phyloP scores from a whole-genome alignment of 2,329 filamentous ascomycete genomes.

The Hymenoscyphus occultus region DNA sequence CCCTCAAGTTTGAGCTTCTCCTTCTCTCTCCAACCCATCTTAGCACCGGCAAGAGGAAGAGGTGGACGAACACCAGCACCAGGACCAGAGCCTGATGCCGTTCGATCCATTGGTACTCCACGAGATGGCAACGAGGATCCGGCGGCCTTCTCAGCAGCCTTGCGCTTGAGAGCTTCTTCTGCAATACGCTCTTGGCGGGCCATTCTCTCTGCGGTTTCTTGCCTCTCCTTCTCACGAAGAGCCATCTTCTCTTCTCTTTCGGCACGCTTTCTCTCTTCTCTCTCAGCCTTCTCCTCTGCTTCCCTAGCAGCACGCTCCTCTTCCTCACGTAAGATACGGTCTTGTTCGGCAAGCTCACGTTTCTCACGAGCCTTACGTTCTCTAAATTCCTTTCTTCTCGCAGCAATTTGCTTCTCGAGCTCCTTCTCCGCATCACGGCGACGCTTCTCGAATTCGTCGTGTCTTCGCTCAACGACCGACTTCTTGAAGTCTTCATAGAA shows the following conservation, averaged over 20 bases:
- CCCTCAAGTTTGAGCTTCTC: slow-evolving; percentile 50
- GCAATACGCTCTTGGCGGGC: slow-evolving; percentile 76
- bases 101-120: slow-evolving; percentile 43
- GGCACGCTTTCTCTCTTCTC: slow-evolving; percentile 76
- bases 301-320: slow-evolving; percentile 79
- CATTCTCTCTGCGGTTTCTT: slow-evolving; percentile 64
- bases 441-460: slow-evolving; percentile 93
- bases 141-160: slow-evolving; percentile 53
- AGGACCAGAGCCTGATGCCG: slow-evolving; percentile 47
- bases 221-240: slow-evolving; percentile 61
- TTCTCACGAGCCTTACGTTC: slow-evolving; percentile 81
- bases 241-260: slow-evolving; percentile 66
- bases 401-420: slow-evolving; percentile 84
- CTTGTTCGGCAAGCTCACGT: slow-evolving; percentile 79
- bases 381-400: slow-evolving; percentile 82
- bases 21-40: slow-evolving; percentile 71
- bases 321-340: slow-evolving; percentile 74
- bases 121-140: slow-evolving; percentile 41
- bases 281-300: slow-evolving; percentile 77
- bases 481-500: slow-evolving; percentile 80
- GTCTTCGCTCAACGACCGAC: slow-evolving; percentile 79
- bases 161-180: slow-evolving; percentile 80
- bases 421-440: slow-evolving; percentile 89
- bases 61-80: slow-evolving; percentile 49
- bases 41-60: slow-evolving; percentile 58